Evolutionary conservation across 805 yeast species (phyloP).

Genomic region (Lachancea dasiensis): DNA sequence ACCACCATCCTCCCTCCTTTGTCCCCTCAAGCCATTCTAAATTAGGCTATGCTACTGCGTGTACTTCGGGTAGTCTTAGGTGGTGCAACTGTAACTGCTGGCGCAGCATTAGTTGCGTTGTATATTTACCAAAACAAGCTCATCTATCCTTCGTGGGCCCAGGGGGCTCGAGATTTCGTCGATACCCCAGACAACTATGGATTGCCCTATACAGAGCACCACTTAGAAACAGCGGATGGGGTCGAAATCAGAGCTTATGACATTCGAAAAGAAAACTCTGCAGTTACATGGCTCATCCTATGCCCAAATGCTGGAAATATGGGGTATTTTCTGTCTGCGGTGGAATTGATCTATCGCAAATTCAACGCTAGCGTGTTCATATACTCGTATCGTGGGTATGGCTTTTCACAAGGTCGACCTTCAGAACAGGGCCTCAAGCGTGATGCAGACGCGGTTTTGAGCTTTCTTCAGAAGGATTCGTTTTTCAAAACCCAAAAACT

Average conservation of each 20-base stretch:
- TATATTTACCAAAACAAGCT: slow-evolving; percentile 58
- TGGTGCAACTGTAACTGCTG: slow-evolving; percentile 40
- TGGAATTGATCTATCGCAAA: slow-evolving; percentile 53
- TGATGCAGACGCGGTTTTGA: slow-evolving; percentile 72
- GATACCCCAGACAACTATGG: slow-evolving; percentile 71
- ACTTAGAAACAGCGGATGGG: slow-evolving; percentile 63
- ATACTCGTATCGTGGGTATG: slow-evolving; percentile 90
- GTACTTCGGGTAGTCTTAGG: slow-evolving; percentile 32
- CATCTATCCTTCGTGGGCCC: slow-evolving; percentile 79
- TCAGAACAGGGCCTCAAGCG: slow-evolving; percentile 71
- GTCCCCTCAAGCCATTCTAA: too few species aligned
- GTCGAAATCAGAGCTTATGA: slow-evolving; percentile 61
- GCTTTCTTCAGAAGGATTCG: slow-evolving; percentile 47
- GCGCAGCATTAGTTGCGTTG: slow-evolving; percentile 44
- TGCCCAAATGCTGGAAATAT: slow-evolving; percentile 96
- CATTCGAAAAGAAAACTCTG: slow-evolving; percentile 32
- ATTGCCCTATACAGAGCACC: slow-evolving; percentile 57
- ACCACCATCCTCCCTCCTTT: too few species aligned
- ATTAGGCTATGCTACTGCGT: slow-evolving; percentile 1
- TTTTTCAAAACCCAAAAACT: slow-evolving; percentile 45
- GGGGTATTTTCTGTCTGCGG: slow-evolving; percentile 83
- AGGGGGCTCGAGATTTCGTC: slow-evolving; percentile 63
- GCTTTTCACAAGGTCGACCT: slow-evolving; percentile 69
- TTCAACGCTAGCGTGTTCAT: slow-evolving; percentile 73
- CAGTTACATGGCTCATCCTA: slow-evolving; percentile 63